phyloP scores from a whole-genome alignment of 2,329 filamentous ascomycete genomes.

The Penicillium sp. region DNA sequence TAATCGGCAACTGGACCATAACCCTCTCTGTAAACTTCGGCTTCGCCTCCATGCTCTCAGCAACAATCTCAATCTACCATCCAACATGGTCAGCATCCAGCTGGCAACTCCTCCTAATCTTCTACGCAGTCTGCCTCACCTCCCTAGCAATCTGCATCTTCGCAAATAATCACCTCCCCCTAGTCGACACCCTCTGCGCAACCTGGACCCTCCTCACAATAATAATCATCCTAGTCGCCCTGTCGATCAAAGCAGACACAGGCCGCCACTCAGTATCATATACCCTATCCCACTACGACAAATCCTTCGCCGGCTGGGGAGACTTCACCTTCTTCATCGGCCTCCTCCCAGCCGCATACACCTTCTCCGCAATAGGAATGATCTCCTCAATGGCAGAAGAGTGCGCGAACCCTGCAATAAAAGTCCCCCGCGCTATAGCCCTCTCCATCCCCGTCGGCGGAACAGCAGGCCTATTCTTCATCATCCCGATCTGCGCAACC shows the following conservation, averaged over 20 bases:
- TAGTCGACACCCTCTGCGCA: conserved; percentile 58
- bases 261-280: conserved; percentile 53
- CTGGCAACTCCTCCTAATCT: conserved; percentile 70
- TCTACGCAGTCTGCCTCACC: conserved; percentile 64
- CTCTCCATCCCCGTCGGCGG: conserved; percentile 54
- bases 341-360: conserved; percentile 57
- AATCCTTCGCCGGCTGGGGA: conserved; percentile 56
- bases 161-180: conserved; percentile 64
- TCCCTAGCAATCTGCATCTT: conserved; percentile 65
- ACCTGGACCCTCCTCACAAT: conserved; percentile 56
- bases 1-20: conserved; percentile 53
- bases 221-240: conserved; percentile 54
- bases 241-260: conserved; percentile 54
- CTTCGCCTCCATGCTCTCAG: conserved; percentile 54
- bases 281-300: conserved; percentile 57
- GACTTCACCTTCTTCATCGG: conserved; percentile 63
- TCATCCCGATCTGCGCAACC: conserved; percentile 49
- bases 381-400: conserved; percentile 62
- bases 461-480: conserved; percentile 54
- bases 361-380: conserved; percentile 61
- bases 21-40: conserved; percentile 55
- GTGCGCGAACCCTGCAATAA: conserved; percentile 50
- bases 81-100: conserved; percentile 51
- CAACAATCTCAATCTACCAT: conserved; percentile 53
- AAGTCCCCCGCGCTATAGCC: conserved; percentile 52